These are phyloP conservation scores for Paramyrothecium sp. DNA, from an alignment of 2,329 filamentous ascomycete genomes.

Conservation along the genomic window DNA sequence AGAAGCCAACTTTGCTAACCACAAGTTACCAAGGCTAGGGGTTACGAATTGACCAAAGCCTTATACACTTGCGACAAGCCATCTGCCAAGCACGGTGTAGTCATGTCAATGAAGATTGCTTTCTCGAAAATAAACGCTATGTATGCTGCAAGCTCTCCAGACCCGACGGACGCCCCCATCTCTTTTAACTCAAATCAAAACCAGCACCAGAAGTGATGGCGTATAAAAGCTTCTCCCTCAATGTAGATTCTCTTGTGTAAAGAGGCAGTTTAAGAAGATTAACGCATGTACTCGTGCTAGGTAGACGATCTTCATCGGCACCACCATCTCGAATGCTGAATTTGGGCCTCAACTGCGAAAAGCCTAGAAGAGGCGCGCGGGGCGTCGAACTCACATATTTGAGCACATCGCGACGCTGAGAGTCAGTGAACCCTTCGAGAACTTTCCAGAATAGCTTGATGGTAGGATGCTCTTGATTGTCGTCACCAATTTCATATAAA, in stretches of 20 bases:
- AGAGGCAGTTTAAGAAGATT: constrained; percentile 90
- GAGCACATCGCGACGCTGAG: constrained; percentile 78
- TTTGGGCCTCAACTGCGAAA: constrained; percentile 76
- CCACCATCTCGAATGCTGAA: constrained; percentile 86
- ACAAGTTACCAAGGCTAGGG: constrained; percentile 43
- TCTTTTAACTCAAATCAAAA: constrained; percentile 71
- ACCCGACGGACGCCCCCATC: not conserved
- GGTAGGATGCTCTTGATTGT: constrained; percentile 80
- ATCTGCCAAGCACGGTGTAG: too few relatives aligned
- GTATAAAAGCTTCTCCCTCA: constrained; percentile 83
- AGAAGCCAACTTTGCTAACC: constrained; percentile 63
- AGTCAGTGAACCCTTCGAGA: constrained; percentile 72
- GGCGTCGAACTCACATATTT: constrained; percentile 97
- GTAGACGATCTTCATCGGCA: constrained; percentile 65
- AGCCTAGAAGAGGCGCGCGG: constrained; percentile 84
- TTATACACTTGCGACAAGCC: too few relatives aligned
- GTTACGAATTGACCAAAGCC: not conserved
- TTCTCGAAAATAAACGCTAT: not conserved
- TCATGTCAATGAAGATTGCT: not conserved
- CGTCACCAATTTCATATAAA: constrained; percentile 85
- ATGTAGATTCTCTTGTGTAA: constrained; percentile 63
- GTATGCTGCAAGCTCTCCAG: constrained; percentile 4
- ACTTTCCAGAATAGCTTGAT: constrained; percentile 90
- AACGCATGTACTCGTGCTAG: constrained; percentile 93
- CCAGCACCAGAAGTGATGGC: constrained; percentile 87